phyloP scores from a whole-genome alignment of 805 yeast genomes.

The Myxozyma vanderwaltii region DNA sequence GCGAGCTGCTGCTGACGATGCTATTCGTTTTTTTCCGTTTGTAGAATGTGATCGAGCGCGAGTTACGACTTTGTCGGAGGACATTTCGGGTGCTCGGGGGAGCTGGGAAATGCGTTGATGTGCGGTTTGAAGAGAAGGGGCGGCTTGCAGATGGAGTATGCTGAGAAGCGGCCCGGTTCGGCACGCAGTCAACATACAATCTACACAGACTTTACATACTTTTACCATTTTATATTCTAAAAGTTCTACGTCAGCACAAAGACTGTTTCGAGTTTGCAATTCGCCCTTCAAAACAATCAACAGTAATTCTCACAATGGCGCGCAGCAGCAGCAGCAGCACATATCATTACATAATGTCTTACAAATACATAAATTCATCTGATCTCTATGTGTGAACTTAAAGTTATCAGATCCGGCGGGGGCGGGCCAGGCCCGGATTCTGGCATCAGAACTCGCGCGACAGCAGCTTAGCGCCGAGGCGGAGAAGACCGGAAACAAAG shows the following conservation, averaged over 20 bases:
- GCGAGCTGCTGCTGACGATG: conserved; percentile 32
- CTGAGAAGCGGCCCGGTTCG: not conserved
- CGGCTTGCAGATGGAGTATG: too few species aligned
- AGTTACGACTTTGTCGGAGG: not conserved
- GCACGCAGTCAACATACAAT: too few species aligned
- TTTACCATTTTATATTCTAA: too few species aligned
- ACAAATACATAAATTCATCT: too few species aligned
- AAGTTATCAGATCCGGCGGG: conserved; percentile 7
- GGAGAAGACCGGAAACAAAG: not conserved
- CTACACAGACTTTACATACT: too few species aligned
- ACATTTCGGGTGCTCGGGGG: not conserved
- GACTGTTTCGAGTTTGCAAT: too few species aligned
- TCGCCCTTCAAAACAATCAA: too few species aligned
- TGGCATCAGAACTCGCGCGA: not conserved
- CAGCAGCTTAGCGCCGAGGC: not conserved
- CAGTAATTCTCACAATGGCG: too few species aligned
- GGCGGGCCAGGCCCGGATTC: not conserved
- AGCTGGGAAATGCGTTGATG: too few species aligned
- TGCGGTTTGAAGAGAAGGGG: too few species aligned
- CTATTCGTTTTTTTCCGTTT: not conserved
- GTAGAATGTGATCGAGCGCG: not conserved
- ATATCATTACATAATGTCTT: not conserved
- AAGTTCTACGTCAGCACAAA: too few species aligned
- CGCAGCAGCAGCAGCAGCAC: not conserved
- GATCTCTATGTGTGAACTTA: not conserved